Percentiles rank a stretch among this genome's conserved stretches.
Evolutionary conservation across 352 stramenopile genomes (phyloP).

Genomic region (Phytophthora chlamydospora): DNA sequence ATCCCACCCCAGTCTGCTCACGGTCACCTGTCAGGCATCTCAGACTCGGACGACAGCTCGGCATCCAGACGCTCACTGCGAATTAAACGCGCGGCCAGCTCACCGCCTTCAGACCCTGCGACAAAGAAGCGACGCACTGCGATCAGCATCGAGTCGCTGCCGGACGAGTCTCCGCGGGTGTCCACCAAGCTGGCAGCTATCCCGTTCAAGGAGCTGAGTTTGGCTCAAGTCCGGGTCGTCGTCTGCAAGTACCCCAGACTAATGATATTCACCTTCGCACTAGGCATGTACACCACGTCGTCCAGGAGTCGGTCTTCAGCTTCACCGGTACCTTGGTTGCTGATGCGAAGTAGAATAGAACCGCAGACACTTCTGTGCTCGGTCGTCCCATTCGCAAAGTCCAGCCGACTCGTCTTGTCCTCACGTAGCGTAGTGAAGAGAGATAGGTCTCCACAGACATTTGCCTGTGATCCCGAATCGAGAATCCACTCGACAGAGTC

Average conservation of each 20-base stretch:
- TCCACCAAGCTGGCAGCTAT: too few species aligned
- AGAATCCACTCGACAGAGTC: slow-evolving; percentile 9
- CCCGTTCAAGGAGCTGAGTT: too few species aligned
- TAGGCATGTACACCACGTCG: slow-evolving; percentile 17
- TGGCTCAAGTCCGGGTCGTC: background rate
- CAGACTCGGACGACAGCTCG: too few species aligned
- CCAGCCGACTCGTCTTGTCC: background rate
- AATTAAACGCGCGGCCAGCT: too few species aligned
- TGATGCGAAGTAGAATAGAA: slow-evolving; percentile 1
- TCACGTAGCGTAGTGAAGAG: slow-evolving; percentile 6
- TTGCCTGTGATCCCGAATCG: slow-evolving; percentile 10
- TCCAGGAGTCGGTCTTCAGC: slow-evolving; percentile 12
- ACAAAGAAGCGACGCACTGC: too few species aligned
- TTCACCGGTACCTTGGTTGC: slow-evolving; percentile 12
- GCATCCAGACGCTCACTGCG: too few species aligned
- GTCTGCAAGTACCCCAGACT: slow-evolving; percentile 14
- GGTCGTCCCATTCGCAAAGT: slow-evolving; percentile 3
- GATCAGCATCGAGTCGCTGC: too few species aligned
- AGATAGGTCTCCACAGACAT: slow-evolving; percentile 9
- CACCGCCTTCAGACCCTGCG: too few species aligned
- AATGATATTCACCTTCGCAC: slow-evolving; percentile 10
- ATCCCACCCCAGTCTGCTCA: too few species aligned
- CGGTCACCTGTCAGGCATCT: too few species aligned
- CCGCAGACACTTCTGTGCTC: slow-evolving; percentile 1
- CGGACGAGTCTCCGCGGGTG: too few species aligned